Conservation (phyloP, 768 basidiomycete genomes). For the Mycena kentingensis region DNA sequence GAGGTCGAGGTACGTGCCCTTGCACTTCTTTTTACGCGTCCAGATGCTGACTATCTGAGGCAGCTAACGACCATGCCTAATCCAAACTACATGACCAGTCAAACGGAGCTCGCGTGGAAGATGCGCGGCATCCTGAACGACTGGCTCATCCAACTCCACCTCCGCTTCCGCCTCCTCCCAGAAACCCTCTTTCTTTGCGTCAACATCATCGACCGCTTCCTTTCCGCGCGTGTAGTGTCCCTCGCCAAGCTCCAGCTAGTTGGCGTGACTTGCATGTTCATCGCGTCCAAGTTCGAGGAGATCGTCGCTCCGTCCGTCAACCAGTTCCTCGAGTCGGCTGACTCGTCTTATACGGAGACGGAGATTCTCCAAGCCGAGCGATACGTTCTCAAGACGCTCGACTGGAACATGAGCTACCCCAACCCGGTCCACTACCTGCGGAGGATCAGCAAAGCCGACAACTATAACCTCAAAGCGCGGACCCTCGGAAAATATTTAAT, state of each 20-base stretch:
- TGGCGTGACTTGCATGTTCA: constrained; percentile 90
- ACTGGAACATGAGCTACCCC: constrained; percentile 91
- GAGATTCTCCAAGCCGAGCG: constrained; percentile 71
- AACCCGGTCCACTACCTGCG: constrained; percentile 94
- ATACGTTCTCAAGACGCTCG: constrained; percentile 89
- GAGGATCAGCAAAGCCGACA: constrained; percentile 93
- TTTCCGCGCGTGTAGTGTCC: constrained; percentile 77
- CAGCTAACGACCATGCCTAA: constrained; percentile 84
- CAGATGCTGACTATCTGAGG: constrained; percentile 10
- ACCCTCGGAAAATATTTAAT: constrained; percentile 94
- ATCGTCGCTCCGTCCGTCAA: constrained; percentile 86
- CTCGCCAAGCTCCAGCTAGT: constrained; percentile 94
- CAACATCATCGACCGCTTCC: constrained; percentile 89
- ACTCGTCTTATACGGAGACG: constrained; percentile 85
- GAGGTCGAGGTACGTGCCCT: constrained; percentile 69
- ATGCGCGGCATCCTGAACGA: constrained; percentile 95
- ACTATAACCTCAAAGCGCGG: constrained; percentile 88
- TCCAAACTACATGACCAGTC: constrained; percentile 91
- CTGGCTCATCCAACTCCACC: constrained; percentile 96
- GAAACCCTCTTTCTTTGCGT: constrained; percentile 95
- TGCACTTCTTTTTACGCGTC: neutral
- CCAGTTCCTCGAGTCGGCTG: constrained; percentile 88
- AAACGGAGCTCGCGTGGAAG: constrained; percentile 93
- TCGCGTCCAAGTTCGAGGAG: constrained; percentile 96
- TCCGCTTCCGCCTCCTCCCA: constrained; percentile 86